Evolutionary conservation across 805 yeast species (phyloP).

Genomic region (Kockiozyma suomiensis): DNA sequence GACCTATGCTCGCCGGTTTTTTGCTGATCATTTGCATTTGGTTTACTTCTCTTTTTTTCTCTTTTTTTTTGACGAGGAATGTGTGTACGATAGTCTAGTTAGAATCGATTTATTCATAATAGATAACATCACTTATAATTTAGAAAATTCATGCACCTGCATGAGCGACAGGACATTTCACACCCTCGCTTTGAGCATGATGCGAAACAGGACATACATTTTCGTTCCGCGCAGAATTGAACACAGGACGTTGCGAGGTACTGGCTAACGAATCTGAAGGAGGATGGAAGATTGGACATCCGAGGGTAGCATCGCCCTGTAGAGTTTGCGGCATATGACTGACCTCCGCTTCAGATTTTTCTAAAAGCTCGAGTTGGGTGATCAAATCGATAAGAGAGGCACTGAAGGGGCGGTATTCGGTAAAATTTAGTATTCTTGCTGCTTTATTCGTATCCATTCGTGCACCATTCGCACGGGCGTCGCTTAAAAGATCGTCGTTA

Average conservation of each 20-base stretch:
- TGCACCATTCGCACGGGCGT: not conserved
- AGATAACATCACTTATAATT: too few relatives aligned
- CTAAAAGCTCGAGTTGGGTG: not conserved
- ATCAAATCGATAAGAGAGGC: not conserved
- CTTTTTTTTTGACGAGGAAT: not conserved
- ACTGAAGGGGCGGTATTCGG: not conserved
- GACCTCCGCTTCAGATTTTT: not conserved
- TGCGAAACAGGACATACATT: constrained; percentile 1
- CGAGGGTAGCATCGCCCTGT: not conserved
- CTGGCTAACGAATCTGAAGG: not conserved
- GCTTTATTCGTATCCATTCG: not conserved
- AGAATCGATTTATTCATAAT: too few relatives aligned
- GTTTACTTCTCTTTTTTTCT: not conserved
- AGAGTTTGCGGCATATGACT: too few relatives aligned
- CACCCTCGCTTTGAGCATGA: not conserved
- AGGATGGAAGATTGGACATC: constrained; percentile 6
- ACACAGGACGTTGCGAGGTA: not conserved
- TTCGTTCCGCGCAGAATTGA: not conserved
- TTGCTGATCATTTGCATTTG: not conserved
- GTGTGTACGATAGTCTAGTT: too few relatives aligned
- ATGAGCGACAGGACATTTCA: not conserved
- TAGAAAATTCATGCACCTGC: not conserved
- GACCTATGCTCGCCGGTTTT: constrained; percentile 21
- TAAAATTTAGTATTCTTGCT: not conserved
- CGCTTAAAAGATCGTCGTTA: not conserved